Base-by-base conservation (phyloP, 1,139 yeast species). In the Debaryomycetaceae sp. region DNA sequence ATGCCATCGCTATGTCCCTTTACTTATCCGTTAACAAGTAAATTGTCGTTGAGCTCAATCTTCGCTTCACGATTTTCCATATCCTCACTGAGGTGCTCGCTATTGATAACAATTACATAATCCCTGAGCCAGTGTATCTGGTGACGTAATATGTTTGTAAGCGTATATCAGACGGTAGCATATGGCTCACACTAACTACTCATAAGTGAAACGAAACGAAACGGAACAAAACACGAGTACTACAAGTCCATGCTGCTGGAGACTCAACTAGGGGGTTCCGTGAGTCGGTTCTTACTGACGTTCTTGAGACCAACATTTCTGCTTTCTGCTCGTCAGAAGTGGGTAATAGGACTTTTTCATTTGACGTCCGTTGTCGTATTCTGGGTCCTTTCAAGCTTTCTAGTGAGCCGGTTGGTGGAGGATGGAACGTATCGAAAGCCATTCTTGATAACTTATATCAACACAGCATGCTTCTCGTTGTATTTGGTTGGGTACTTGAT, bases 391-490 rank as follows among this genome's bases (percentile, higher is more conserved):
- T 87, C 96, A 3, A 87, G 95, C 11, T 90, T 89, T 56, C 60
- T 90, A 38, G 84, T 90, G 27, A 87, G 85, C 61, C 83, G 81
- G 43, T 68, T 86, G 43, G 85, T 87, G 50, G 91, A 84, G 53
- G 75, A 80, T 42, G 80, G 78, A 48, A 70, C 75, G 30, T 93
- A 90, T 62, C 68, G 90, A 42, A 93, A 93, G 64, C 99, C 99
- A n/a, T 91, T 89, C 59, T 80, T 91, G 52, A 87, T 93, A 54
- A 93, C 99, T 1, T 93, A 91, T 68, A 64, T 91, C 51, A 93
- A 91, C 66, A 91, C 98, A 0, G 84, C 91, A 6, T 80, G 95
- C 23, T 93, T 93, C 60, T 72, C 81, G 9, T 71, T 93, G 44
- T 93, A 91, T 60, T 70, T 93, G 42, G 62, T 85, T 27, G 95